Conservation (phyloP, 2,329 filamentous ascomycete genomes). For the Fusarium sacchari region DNA sequence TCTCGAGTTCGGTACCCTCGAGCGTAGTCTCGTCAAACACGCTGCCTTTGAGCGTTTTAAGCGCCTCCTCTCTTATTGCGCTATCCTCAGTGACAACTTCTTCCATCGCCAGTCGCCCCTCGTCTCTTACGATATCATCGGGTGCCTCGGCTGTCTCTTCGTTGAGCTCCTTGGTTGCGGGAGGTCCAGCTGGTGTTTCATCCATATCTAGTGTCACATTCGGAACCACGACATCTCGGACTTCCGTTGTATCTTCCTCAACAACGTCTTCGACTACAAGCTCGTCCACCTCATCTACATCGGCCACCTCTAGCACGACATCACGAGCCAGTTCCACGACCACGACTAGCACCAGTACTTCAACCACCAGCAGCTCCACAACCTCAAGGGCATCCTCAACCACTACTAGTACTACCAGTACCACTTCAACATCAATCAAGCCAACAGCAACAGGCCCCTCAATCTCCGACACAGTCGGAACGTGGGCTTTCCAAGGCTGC, state of each 20-base stretch:
- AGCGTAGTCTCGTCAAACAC: neutral
- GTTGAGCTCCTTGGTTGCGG: neutral
- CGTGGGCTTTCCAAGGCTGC: slow-evolving; percentile 51
- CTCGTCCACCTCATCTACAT: neutral
- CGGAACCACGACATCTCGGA: fast-evolving
- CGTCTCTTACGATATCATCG: slow-evolving; percentile 27
- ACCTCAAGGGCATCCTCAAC: neutral
- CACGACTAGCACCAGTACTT: neutral
- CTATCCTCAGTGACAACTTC: neutral
- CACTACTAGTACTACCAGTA: neutral
- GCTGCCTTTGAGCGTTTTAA: neutral
- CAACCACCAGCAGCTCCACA: neutral
- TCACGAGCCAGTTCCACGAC: neutral
- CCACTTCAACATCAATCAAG: neutral
- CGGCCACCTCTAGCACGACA: neutral
- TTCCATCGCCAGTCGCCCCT: slow-evolving; percentile 35
- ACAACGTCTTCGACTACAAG: neutral
- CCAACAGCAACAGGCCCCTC: slow-evolving; percentile 40
- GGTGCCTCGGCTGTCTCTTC: slow-evolving; percentile 37
- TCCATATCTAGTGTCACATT: neutral
- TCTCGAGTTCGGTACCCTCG: neutral
- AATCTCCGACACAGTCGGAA: slow-evolving; percentile 39
- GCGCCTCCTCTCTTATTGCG: slow-evolving; percentile 25
- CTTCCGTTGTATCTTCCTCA: neutral
- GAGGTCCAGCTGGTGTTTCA: neutral